Evolutionary conservation across 805 yeast genomes (phyloP), one percentile per base, ranked within the genome.

Genomic region (Saturnispora halmiae): DNA sequence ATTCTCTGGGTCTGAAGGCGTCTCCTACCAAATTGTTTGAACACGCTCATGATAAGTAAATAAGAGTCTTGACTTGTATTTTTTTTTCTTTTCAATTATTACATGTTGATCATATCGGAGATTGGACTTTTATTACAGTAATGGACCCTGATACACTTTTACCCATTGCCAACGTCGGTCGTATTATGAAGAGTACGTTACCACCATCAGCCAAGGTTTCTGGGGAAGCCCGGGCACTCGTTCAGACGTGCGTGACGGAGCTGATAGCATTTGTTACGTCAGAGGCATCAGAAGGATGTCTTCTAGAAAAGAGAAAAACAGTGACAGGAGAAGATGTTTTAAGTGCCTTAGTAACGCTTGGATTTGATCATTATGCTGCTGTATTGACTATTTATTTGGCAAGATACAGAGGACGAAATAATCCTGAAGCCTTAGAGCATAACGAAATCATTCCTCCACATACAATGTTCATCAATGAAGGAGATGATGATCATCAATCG

Each of bases 141-240:
- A 38, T 39, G 42, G 42, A 39, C 25, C 42, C 36, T 10, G 42
- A 39, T 27, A 39, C 42, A 20, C 33, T 39, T 10, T 22, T 39
- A 11, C 79, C 79, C 24, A 74, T 73, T 44, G 79, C 79, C 30
- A 73, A 73, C 45, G 82, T 76, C 45, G 80, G 82, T n/a, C 64
- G 90, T 39, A 73, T 82, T 38, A 82, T 82, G 90, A 82, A 82
- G 53, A 67, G 63, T 42, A 80, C 90, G 2, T 62, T 82, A 24
- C 90, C 92, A 3, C 62, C 69, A 10, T 76, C 79, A 28, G 90
- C 88, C 9, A 82, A 82, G 52, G 77, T 82, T 1, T 77, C 86
- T 18, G 82, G 81, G 52, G 92, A 82, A 51, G 82, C 88, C 32
- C 80, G 81, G 52, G 88, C 79, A 50, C 75, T 84, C 49, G 76